These are phyloP conservation scores for Aspergillus affinis DNA, from an alignment of 495 filamentous ascomycete genomes.

Conservation along the genomic window DNA sequence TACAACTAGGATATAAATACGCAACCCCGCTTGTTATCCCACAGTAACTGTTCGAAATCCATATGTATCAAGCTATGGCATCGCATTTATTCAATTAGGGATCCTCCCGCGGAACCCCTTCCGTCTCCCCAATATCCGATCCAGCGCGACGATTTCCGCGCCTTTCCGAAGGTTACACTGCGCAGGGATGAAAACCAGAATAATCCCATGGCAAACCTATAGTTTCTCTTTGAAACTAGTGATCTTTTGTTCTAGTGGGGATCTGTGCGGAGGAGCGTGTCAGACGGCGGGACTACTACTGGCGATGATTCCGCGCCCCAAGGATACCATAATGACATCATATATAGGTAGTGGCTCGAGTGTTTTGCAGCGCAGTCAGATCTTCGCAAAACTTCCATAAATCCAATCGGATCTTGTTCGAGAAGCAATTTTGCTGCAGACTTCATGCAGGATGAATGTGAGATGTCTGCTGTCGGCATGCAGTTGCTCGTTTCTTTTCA, in stretches of 20 bases:
- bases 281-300: too few species aligned
- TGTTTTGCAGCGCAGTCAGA: not conserved
- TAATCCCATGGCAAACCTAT: not conserved
- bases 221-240: not conserved
- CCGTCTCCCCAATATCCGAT: constrained; percentile 20
- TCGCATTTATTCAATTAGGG: too few species aligned
- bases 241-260: too few species aligned
- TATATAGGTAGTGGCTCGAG: not conserved
- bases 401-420: not conserved
- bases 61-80: too few species aligned
- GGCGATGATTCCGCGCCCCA: too few species aligned
- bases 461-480: not conserved
- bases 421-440: not conserved
- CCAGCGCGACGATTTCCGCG: constrained; percentile 27
- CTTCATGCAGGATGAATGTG: not conserved
- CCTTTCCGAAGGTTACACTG: constrained; percentile 17
- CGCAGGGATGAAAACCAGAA: not conserved
- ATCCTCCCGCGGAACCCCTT: not conserved
- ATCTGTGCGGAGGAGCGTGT: not conserved
- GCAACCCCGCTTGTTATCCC: too few species aligned
- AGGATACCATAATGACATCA: not conserved
- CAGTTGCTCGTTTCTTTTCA: too few species aligned
- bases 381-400: not conserved
- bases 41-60: too few species aligned
- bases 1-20: not conserved